Evolutionary conservation across 352 stramenopile genomes (phyloP).

Genomic region (Phytophthora colocasiae): DNA sequence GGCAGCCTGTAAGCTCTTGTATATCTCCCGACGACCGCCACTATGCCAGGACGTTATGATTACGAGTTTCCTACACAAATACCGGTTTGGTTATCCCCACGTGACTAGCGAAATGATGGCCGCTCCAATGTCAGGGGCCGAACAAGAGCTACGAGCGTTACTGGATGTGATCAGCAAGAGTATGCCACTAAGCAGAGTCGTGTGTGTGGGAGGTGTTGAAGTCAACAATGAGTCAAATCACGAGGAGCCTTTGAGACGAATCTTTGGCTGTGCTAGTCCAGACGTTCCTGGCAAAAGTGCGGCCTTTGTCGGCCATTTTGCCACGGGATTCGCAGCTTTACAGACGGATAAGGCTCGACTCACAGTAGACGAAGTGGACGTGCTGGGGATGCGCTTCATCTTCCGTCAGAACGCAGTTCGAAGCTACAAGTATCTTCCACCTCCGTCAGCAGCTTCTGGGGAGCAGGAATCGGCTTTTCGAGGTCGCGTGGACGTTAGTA

Average conservation of each 20-base stretch:
- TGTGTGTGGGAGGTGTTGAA: slow-evolving; percentile 53
- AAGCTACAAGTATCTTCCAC: slow-evolving; percentile 26
- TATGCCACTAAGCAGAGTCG: slow-evolving; percentile 37
- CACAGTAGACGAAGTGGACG: slow-evolving; percentile 45
- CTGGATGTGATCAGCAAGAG: slow-evolving; percentile 55
- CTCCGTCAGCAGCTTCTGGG: neutral
- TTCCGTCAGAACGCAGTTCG: slow-evolving; percentile 55
- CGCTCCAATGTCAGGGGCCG: slow-evolving; percentile 37
- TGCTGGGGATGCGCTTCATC: slow-evolving; percentile 50
- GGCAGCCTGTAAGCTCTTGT: slow-evolving; percentile 55
- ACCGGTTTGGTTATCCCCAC: slow-evolving; percentile 33
- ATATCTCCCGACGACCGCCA: slow-evolving; percentile 38
- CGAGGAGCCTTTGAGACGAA: slow-evolving; percentile 15
- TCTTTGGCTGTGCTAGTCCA: slow-evolving; percentile 55
- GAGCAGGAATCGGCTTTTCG: slow-evolving; percentile 3
- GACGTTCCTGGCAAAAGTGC: slow-evolving; percentile 31
- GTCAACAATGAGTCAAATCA: slow-evolving; percentile 8
- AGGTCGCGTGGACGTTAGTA: slow-evolving; percentile 27
- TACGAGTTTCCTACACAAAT: slow-evolving; percentile 44
- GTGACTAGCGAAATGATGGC: slow-evolving; percentile 41
- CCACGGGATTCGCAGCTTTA: slow-evolving; percentile 37
- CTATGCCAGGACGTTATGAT: slow-evolving; percentile 57
- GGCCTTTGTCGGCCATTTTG: slow-evolving; percentile 48
- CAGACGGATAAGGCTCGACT: slow-evolving; percentile 54
- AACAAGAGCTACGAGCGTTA: slow-evolving; percentile 42